phyloP scores from a whole-genome alignment of 257 asterid species.

The Solanum sejunctum region DNA sequence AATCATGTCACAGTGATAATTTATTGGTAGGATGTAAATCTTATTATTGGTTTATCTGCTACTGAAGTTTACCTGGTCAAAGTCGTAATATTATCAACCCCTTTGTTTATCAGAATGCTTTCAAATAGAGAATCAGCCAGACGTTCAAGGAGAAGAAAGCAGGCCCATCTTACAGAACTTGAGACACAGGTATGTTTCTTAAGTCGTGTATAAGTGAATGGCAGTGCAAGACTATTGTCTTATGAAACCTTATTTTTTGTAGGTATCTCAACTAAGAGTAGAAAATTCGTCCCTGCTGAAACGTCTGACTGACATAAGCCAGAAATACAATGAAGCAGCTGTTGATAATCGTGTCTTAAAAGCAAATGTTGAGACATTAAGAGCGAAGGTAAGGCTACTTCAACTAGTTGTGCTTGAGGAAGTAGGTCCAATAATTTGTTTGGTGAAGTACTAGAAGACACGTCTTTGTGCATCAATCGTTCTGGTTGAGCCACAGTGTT shows the following conservation, averaged over 20 bases:
- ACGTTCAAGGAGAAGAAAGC: conserved; percentile 96
- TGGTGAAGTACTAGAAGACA: background rate
- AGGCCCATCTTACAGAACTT: conserved; percentile 85
- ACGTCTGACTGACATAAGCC: conserved; percentile 70
- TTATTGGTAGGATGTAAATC: background rate
- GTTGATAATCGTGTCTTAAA: conserved; percentile 92
- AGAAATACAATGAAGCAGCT: conserved; percentile 81
- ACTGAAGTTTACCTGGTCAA: background rate
- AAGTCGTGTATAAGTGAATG: background rate
- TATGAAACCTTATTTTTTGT: conserved; percentile 1
- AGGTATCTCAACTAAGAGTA: conserved; percentile 71
- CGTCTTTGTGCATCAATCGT: background rate
- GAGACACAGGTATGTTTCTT: conserved; percentile 62
- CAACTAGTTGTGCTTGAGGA: background rate
- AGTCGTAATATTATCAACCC: background rate
- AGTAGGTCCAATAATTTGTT: background rate
- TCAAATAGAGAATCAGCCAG: conserved; percentile 99
- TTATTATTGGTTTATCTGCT: background rate
- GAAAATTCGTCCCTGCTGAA: conserved; percentile 74
- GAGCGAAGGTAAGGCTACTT: conserved; percentile 62
- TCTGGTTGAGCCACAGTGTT: background rate
- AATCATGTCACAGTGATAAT: background rate
- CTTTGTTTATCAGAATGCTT: conserved; percentile 63
- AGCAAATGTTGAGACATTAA: conserved; percentile 90
- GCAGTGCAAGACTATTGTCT: background rate